These are phyloP conservation scores for Hanseniaspora guilliermondii DNA, from an alignment of 805 yeast genomes.

Conservation along the genomic window DNA sequence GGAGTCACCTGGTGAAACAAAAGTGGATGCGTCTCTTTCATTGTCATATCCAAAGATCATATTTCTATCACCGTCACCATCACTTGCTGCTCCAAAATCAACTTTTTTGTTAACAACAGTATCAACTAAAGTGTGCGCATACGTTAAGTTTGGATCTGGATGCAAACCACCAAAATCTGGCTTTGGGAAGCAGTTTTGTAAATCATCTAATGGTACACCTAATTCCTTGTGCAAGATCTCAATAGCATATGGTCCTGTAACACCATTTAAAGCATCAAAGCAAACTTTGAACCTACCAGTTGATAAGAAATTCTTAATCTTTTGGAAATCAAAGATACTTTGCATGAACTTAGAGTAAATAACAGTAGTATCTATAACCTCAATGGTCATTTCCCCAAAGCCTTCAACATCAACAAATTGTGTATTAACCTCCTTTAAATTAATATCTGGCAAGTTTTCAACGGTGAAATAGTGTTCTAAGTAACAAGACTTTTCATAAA, in stretches of 20 bases:
- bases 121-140: slow-evolving; percentile 76
- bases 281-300: slow-evolving; percentile 52
- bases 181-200: slow-evolving; percentile 68
- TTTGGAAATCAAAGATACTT: slow-evolving; percentile 73
- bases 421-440: slow-evolving; percentile 46
- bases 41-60: slow-evolving; percentile 88
- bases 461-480: slow-evolving; percentile 50
- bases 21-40: slow-evolving; percentile 33
- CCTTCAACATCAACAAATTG: slow-evolving; percentile 14
- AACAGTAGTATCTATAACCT: slow-evolving; percentile 67
- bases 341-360: slow-evolving; percentile 72
- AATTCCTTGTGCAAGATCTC: slow-evolving; percentile 75
- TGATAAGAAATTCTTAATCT: slow-evolving; percentile 59
- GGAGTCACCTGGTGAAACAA: slow-evolving; percentile 96
- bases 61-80: slow-evolving; percentile 97
- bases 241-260: slow-evolving; percentile 91
- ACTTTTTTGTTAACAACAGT: slow-evolving; percentile 71
- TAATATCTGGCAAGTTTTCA: slow-evolving; percentile 49
- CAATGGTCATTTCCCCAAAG: slow-evolving; percentile 44
- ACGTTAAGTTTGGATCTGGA: slow-evolving; percentile 95
- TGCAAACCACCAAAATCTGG: slow-evolving; percentile 96
- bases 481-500: slow-evolving; percentile 54
- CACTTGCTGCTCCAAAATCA: slow-evolving; percentile 97
- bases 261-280: slow-evolving; percentile 88
- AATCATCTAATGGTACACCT: slow-evolving; percentile 47